phyloP scores from a whole-genome alignment of 2,329 filamentous ascomycete species.

The Ceratocystis alfenasii region DNA sequence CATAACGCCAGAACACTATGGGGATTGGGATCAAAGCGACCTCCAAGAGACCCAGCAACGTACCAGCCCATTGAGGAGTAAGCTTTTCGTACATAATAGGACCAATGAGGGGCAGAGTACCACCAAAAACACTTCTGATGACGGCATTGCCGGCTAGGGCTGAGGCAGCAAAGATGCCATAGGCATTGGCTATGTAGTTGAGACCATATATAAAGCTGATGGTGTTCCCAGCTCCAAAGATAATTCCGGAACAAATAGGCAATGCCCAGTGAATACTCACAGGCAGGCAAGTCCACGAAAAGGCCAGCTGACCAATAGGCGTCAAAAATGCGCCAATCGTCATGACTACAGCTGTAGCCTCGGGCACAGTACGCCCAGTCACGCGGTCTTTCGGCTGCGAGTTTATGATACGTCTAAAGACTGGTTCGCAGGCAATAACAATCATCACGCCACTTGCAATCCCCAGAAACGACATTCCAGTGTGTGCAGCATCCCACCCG shows the following conservation, averaged over 20 bases:
- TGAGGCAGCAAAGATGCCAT: slow-evolving; percentile 70
- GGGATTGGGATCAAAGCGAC: slow-evolving; percentile 67
- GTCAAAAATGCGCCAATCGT: slow-evolving; percentile 64
- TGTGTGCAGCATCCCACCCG: slow-evolving; percentile 62
- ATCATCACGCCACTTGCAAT: slow-evolving; percentile 52
- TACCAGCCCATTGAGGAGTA: slow-evolving; percentile 67
- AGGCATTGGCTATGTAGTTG: slow-evolving; percentile 68
- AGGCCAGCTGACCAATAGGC: slow-evolving; percentile 70
- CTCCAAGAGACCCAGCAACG: slow-evolving; percentile 61
- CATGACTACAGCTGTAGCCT: slow-evolving; percentile 70
- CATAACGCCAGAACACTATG: slow-evolving; percentile 60
- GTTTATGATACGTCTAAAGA: slow-evolving; percentile 68
- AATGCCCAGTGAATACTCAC: slow-evolving; percentile 67
- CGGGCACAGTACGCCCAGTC: slow-evolving; percentile 61
- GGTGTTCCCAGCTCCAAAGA: slow-evolving; percentile 66
- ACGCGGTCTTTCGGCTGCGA: slow-evolving; percentile 59
- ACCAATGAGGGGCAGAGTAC: slow-evolving; percentile 63
- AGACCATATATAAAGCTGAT: slow-evolving; percentile 70
- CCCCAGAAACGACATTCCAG: slow-evolving; percentile 68
- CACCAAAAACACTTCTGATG: slow-evolving; percentile 60
- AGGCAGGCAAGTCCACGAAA: slow-evolving; percentile 78
- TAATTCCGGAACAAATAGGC: slow-evolving; percentile 65
- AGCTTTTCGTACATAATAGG: slow-evolving; percentile 57
- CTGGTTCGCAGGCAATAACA: slow-evolving; percentile 52
- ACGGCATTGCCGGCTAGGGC: slow-evolving; percentile 72